Percentiles rank a stretch among this genome's conserved stretches.
phyloP scores from a whole-genome alignment of 1,284 basidiomycete genomes.

The Erythrobasidium hasegawianum region DNA sequence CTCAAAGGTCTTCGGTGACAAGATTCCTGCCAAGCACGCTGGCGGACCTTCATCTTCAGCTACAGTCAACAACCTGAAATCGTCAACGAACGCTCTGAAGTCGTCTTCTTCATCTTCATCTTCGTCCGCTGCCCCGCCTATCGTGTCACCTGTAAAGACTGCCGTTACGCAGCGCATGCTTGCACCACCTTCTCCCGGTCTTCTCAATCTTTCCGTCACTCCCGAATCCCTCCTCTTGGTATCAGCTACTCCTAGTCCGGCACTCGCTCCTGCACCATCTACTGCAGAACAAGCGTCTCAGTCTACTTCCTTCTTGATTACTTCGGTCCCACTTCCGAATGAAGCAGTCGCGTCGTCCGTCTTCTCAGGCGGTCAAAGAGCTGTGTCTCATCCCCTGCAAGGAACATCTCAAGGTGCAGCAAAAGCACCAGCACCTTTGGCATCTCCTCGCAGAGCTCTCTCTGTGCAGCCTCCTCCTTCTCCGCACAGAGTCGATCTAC shows the following conservation, averaged over 20 bases:
- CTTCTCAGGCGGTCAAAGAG: not conserved
- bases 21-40: not conserved
- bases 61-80: not conserved
- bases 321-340: too few species aligned
- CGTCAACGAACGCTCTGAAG: slow-evolving; percentile 3
- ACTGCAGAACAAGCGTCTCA: not conserved
- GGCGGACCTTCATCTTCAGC: not conserved
- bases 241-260: slow-evolving; percentile 9
- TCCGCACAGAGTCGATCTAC: not conserved
- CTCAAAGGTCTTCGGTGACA: slow-evolving; percentile 11
- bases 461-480: not conserved
- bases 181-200: slow-evolving; percentile 8
- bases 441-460: not conserved
- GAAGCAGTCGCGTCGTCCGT: too few species aligned
- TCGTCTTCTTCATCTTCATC: slow-evolving; percentile 3
- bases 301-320: too few species aligned
- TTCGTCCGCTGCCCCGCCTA: not conserved
- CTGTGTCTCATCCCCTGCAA: not conserved
- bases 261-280: not conserved
- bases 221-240: slow-evolving; percentile 22
- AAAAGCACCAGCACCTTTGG: not conserved
- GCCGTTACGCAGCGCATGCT: slow-evolving; percentile 14
- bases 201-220: slow-evolving; percentile 8
- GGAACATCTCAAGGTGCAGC: not conserved
- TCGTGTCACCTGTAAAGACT: slow-evolving; percentile 13